Conservation (phyloP, 768 basidiomycete species). For the Lactarius pseudohatsudake region DNA sequence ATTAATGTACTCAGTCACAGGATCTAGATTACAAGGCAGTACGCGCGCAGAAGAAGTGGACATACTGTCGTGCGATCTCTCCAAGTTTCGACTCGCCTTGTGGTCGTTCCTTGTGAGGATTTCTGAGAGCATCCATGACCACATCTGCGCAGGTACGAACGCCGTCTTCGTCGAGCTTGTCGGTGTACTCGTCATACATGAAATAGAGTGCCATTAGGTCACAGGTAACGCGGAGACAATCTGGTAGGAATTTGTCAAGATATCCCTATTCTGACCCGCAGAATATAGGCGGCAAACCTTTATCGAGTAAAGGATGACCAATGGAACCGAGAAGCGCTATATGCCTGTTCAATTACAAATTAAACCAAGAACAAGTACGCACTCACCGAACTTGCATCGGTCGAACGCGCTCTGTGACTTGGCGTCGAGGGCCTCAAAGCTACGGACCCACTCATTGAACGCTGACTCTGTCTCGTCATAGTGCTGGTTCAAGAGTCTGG, state of each 20-base stretch:
- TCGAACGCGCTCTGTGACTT: slow-evolving; percentile 42
- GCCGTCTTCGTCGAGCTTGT: slow-evolving; percentile 36
- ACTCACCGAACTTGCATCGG: slow-evolving; percentile 37
- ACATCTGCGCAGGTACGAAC: slow-evolving; percentile 37
- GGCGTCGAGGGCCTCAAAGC: slow-evolving; percentile 39
- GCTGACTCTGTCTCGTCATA: slow-evolving; percentile 38
- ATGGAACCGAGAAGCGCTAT: slow-evolving; percentile 41
- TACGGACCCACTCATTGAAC: slow-evolving; percentile 40
- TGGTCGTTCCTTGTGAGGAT: slow-evolving; percentile 38
- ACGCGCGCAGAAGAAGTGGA: neutral
- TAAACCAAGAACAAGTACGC: too few species aligned
- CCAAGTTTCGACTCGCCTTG: slow-evolving; percentile 40
- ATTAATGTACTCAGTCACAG: neutral
- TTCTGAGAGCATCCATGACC: slow-evolving; percentile 41
- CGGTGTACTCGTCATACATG: slow-evolving; percentile 51
- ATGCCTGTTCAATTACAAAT: neutral
- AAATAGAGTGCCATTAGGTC: slow-evolving; percentile 54
- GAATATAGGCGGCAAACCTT: slow-evolving; percentile 31
- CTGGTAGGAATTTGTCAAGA: neutral
- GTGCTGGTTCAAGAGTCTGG: slow-evolving; percentile 40
- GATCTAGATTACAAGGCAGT: neutral
- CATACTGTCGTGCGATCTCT: slow-evolving; percentile 44
- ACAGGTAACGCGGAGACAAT: slow-evolving; percentile 38
- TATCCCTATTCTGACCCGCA: neutral
- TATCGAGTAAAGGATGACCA: slow-evolving; percentile 36